phyloP scores from a whole-genome alignment of 768 basidiomycete species.

The Bullera alba region DNA sequence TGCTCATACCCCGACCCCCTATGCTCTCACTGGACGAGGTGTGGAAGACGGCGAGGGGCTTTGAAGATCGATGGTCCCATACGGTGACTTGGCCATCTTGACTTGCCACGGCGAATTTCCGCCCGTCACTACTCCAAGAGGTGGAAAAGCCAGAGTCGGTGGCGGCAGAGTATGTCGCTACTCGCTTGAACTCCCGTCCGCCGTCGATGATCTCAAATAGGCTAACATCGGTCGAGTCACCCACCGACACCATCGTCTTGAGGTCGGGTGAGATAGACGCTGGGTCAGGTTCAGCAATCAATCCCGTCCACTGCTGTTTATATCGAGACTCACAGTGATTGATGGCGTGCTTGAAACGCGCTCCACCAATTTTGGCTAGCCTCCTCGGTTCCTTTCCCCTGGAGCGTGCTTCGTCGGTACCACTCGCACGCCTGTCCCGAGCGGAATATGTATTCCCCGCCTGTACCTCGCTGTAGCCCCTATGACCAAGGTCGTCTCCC shows the following conservation, averaged over 20 bases:
- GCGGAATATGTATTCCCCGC: not conserved
- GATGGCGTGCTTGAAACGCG: constrained; percentile 33
- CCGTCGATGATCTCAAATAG: constrained; percentile 71
- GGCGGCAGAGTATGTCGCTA: constrained; percentile 55
- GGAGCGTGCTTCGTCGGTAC: not conserved
- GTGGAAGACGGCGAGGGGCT: constrained; percentile 38
- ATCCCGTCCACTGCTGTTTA: not conserved
- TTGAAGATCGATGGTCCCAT: constrained; percentile 45
- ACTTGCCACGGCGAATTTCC: constrained; percentile 45
- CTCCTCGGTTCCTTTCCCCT: constrained; percentile 12
- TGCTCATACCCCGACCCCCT: too few species aligned
- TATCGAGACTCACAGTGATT: constrained; percentile 40
- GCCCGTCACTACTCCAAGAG: constrained; percentile 43
- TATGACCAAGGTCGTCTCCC: too few species aligned
- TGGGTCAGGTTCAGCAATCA: constrained; percentile 40
- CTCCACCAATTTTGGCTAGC: constrained; percentile 34
- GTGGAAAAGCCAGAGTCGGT: constrained; percentile 43
- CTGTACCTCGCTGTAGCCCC: too few species aligned
- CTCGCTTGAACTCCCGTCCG: constrained; percentile 54
- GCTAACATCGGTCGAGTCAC: constrained; percentile 79
- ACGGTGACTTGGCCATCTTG: constrained; percentile 46
- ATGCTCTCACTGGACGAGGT: constrained; percentile 13
- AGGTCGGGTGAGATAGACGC: constrained; percentile 88
- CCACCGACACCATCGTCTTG: constrained; percentile 75
- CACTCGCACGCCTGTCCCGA: not conserved